phyloP scores from a whole-genome alignment of 1,284 basidiomycete genomes.

The Earliella scabrosa region DNA sequence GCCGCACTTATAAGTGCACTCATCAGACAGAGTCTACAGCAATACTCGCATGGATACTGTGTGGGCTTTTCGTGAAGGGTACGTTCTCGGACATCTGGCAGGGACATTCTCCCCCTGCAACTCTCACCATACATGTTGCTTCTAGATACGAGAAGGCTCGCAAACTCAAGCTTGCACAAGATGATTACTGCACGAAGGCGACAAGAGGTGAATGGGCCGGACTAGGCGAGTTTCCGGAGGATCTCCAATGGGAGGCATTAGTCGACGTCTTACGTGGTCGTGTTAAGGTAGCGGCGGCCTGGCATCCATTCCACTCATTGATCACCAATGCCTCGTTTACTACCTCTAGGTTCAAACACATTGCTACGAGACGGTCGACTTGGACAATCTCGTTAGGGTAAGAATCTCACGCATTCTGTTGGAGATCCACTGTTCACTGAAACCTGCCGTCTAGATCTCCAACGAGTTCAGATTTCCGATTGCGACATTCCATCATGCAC shows the following conservation, averaged over 20 bases:
- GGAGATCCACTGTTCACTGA: background rate
- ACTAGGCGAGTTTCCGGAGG: constrained; percentile 72
- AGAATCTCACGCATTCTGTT: background rate
- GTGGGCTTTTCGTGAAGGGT: too few relatives aligned
- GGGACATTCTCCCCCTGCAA: too few relatives aligned
- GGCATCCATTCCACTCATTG: background rate
- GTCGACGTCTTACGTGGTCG: constrained; percentile 87
- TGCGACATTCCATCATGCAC: constrained; percentile 87
- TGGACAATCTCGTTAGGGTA: constrained; percentile 65
- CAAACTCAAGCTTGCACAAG: too few relatives aligned
- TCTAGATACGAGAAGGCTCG: too few relatives aligned
- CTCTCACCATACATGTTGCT: too few relatives aligned
- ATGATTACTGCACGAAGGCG: constrained; percentile 69
- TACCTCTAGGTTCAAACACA: constrained; percentile 69
- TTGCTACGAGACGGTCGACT: constrained; percentile 50
- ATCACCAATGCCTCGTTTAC: too few relatives aligned
- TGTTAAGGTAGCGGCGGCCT: constrained; percentile 70
- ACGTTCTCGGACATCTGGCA: too few relatives aligned
- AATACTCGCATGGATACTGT: too few relatives aligned
- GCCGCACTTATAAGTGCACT: too few relatives aligned
- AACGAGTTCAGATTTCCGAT: constrained; percentile 84
- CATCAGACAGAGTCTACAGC: too few relatives aligned
- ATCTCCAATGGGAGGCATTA: constrained; percentile 83
- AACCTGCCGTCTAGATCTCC: constrained; percentile 48
- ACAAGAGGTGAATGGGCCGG: constrained; percentile 60